Conservation (phyloP, 345 rosid species). For the Salix brachista region DNA sequence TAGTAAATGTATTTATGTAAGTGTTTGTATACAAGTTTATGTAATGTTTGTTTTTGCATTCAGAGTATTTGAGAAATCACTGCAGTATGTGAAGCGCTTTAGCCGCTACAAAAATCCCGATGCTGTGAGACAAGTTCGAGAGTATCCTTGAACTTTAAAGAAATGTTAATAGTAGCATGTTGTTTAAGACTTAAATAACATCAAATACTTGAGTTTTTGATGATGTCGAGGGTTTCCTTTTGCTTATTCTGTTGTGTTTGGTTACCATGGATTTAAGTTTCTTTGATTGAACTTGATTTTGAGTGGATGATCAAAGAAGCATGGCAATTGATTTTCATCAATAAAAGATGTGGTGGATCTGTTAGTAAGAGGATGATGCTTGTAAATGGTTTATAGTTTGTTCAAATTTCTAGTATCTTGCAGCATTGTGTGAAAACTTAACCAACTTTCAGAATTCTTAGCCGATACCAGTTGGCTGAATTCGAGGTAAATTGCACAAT, state of each 20-base stretch:
- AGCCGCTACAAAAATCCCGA: conserved; percentile 98
- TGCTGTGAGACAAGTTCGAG: conserved; percentile 98
- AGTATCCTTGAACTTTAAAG: conserved; percentile 57
- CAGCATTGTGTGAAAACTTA: conserved; percentile 35
- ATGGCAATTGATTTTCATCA: neutral
- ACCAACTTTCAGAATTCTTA: conserved; percentile 64
- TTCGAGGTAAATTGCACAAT: conserved; percentile 60
- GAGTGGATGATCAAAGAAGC: neutral
- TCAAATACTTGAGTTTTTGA: neutral
- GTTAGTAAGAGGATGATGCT: neutral
- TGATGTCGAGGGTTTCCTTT: neutral
- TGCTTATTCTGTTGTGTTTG: neutral
- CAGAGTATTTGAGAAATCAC: conserved; percentile 96
- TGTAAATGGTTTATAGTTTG: neutral
- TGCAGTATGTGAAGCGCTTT: conserved; percentile 96
- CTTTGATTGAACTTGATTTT: neutral
- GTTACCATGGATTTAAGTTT: neutral
- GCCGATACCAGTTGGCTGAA: conserved; percentile 84
- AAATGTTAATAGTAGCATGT: neutral
- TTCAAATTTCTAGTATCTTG: neutral
- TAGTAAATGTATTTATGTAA: neutral
- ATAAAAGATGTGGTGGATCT: neutral
- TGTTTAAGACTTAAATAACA: too few species aligned
- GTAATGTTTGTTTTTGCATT: neutral
- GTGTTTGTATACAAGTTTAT: neutral